Base-by-base conservation (phyloP, 352 stramenopile species). In the Blastocystis sp. region DNA sequence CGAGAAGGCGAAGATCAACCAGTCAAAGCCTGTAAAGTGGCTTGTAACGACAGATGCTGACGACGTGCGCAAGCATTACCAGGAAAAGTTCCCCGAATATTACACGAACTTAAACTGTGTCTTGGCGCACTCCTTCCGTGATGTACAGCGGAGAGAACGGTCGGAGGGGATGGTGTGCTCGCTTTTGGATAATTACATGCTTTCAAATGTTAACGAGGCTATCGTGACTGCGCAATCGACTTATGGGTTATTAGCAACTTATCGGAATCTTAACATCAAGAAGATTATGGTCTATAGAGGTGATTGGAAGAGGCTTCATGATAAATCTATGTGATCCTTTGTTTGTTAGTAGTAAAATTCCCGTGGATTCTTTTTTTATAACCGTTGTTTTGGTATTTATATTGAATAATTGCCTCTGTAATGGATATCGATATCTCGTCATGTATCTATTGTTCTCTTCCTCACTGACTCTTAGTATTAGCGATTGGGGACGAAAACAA, bases 221-320 rank as follows among this genome's bases (percentile, higher is more conserved):
- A 29, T 84, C 29, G 39, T 84, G 13, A 84, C 73, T 13, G 37
- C 29, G 2, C 15, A 15, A 34, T 84, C 73, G 6, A 84, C 73
- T 4, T 84, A 84, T 20, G 73, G 73, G 13, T 34, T 84, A 20
- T 45, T 84, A 23, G 73, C 73, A 20, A 34, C 73, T 1, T 66
- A 84, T 6, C 73, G 73, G 9, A 68, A 68, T 43, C 73, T 84
- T 4, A 18, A 64, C 23, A 84, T 84, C 2, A 66, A 84, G 20
- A 84, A 66, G 43, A 84, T 84, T n/a, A 43, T 84, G 20, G 73
- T 84, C 20, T 23, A 47, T 13, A 50, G 73, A 68, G 73, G 73
- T 5, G 73, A 84, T 53, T 64, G 47, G 73, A 8, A 53, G 56
- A 84, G 47, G 50, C 20, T 23, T 39, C n/a, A 68, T 18, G 45